Base-by-base conservation (phyloP, 2,329 filamentous ascomycete genomes). In the Scolecobasidium constrictum region DNA sequence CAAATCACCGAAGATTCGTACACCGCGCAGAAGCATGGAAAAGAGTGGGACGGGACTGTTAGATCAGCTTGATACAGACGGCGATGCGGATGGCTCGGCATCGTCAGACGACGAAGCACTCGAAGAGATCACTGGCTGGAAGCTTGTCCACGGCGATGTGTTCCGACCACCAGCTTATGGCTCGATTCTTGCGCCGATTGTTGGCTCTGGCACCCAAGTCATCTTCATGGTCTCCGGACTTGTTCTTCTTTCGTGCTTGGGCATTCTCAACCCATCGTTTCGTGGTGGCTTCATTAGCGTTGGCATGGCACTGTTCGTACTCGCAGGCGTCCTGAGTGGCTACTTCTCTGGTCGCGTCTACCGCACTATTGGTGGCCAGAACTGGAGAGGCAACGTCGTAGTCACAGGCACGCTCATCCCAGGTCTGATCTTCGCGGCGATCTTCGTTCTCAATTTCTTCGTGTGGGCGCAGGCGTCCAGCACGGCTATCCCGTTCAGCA, bases 401-500 rank as follows among this genome's bases (percentile, higher is more conserved):
- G 55, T 68, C 22, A 93, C 86, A 3, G 84, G 83, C 0, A 66
- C 81, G 7, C 70, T 93, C 3, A 84, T 93, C 56, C 86, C 86
- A 0, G 86, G 86, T 1, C 69, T 92, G 4, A 65, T 84, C 1
- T 93, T 93, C 56, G 68, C 72, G 6, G 70, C 83, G 21, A 66
- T 88, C 26, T 86, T 93, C 62, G 72, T 90, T 39, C 71, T 93
- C 46, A 93, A 94, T 58, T 69, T 93, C 7, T 93, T 93, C 56
- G 84, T 92, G 46, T 94, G 86, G 86, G 81, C 85, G 1, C 85
- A 93, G 61, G 84, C 86, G 1, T 92, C 84, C 9, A 88, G 83
- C 59, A 93, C 86, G 1, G 86, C 86, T 1, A 80, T 94, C 23
- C 86, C 86, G 0, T 88, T 94, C 52, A 75, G 81, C 23, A 92